Percentiles rank a stretch among this genome's conserved stretches.
phyloP scores from a whole-genome alignment of 2,329 filamentous ascomycete species.

The Aspergillus sp. region DNA sequence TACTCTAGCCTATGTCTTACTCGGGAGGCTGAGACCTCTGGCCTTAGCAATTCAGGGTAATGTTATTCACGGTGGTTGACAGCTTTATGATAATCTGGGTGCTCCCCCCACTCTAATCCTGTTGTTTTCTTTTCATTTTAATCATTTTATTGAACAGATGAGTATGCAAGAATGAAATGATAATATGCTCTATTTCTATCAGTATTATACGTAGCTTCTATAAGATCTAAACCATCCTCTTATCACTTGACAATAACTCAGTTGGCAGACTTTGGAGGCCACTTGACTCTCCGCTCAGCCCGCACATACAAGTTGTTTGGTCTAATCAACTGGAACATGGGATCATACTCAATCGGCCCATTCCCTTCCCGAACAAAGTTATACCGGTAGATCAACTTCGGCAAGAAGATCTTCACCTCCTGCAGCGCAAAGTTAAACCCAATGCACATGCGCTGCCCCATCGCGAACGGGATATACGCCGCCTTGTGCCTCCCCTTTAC shows the following conservation, averaged over 20 bases:
- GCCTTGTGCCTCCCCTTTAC: slow-evolving; percentile 54
- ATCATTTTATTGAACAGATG: no score
- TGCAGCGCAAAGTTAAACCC: slow-evolving; percentile 65
- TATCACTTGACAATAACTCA: neutral
- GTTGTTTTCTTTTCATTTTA: no score
- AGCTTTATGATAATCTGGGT: no score
- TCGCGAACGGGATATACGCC: slow-evolving; percentile 60
- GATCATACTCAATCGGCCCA: slow-evolving; percentile 45
- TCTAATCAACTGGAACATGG: slow-evolving; percentile 31
- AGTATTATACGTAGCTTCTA: no score
- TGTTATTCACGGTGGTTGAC: no score
- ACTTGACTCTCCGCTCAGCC: slow-evolving; percentile 22
- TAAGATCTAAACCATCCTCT: no score
- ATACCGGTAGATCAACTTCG: slow-evolving; percentile 61
- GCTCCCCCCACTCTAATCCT: no score
- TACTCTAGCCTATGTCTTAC: no score
- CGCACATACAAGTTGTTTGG: slow-evolving; percentile 27
- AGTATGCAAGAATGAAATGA: no score
- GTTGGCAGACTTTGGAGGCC: slow-evolving; percentile 15
- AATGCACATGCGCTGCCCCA: slow-evolving; percentile 59
- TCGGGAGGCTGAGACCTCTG: no score
- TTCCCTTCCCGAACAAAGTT: slow-evolving; percentile 54
- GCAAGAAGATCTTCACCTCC: slow-evolving; percentile 58
- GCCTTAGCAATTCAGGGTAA: no score
- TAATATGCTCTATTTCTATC: no score